Base-by-base conservation (phyloP, 768 basidiomycete species). In the Udeniomyces megalosporus region DNA sequence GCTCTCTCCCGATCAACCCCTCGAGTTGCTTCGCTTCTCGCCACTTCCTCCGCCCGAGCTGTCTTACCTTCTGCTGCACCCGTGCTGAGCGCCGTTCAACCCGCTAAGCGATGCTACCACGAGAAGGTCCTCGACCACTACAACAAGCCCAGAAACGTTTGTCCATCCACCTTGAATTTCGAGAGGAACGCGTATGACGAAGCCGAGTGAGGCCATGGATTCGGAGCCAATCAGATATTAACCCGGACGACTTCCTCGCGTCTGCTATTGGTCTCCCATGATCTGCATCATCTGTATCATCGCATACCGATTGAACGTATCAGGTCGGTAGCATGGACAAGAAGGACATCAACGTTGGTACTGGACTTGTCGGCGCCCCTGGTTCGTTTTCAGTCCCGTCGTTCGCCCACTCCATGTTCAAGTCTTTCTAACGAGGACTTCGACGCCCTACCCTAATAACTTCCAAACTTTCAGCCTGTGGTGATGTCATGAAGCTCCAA, bases 401-500 rank as follows among this genome's bases (percentile, higher is more conserved):
- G 28, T n/a, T n/a, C n/a, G n/a, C n/a, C n/a, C n/a, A n/a, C n/a
- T n/a, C n/a, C n/a, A n/a, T n/a, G n/a, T n/a, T n/a, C n/a, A n/a
- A n/a, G n/a, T n/a, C n/a, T n/a, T n/a, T n/a, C n/a, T n/a, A n/a
- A n/a, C n/a, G n/a, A n/a, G n/a, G n/a, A n/a, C n/a, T n/a, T n/a
- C n/a, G n/a, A n/a, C n/a, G n/a, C n/a, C n/a, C n/a, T n/a, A n/a
- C n/a, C n/a, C n/a, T n/a, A n/a, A n/a, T n/a, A n/a, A n/a, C n/a
- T n/a, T n/a, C n/a, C n/a, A n/a, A n/a, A 31, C 50, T 67, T 58
- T 22, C 57, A 71, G 92, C 90, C 4, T 93, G 91, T 71, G 91
- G 91, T 69, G 91, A 95, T 56, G 93, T 96, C 50, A 99, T 99
- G 93, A 97, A 97, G 75, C 83, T 99, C 12, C 93, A 97, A 75